These are phyloP conservation scores for Quercus robur DNA, from an alignment of 306 rosid genomes.

Conservation along the genomic window DNA sequence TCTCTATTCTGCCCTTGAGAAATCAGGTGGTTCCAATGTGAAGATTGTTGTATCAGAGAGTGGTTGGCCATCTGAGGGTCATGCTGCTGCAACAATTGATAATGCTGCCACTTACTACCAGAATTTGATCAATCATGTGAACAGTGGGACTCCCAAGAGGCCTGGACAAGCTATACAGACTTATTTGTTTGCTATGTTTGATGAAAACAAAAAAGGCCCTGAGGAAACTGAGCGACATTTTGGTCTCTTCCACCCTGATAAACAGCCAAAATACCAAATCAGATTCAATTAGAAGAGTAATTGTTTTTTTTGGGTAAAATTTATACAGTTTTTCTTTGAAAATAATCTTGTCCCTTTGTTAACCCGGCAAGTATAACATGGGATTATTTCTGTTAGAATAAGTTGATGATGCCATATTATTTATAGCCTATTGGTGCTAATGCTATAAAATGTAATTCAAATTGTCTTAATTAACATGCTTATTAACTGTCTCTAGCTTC, in stretches of 20 bases:
- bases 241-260: conserved; percentile 31
- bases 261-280: conserved; percentile 38
- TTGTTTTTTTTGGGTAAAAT: too few species aligned
- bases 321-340: too few species aligned
- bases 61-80: conserved; percentile 73
- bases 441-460: too few species aligned
- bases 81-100: conserved; percentile 14
- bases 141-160: conserved; percentile 51
- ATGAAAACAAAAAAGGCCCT: conserved; percentile 24
- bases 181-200: conserved; percentile 47
- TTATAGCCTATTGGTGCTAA: too few species aligned
- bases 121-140: conserved; percentile 50
- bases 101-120: conserved; percentile 42
- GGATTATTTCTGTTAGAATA: too few species aligned
- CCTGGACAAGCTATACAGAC: conserved; percentile 29
- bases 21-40: conserved; percentile 28
- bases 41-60: conserved; percentile 62
- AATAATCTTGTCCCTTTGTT: too few species aligned
- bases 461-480: too few species aligned
- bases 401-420: too few species aligned
- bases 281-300: conserved; percentile 9
- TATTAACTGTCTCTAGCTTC: too few species aligned
- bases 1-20: conserved; percentile 52
- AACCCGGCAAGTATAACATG: too few species aligned
- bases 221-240: conserved; percentile 33